Evolutionary conservation across 192 early-diverging fungal genomes (phyloP).

Genomic region (Backusella westeae): DNA sequence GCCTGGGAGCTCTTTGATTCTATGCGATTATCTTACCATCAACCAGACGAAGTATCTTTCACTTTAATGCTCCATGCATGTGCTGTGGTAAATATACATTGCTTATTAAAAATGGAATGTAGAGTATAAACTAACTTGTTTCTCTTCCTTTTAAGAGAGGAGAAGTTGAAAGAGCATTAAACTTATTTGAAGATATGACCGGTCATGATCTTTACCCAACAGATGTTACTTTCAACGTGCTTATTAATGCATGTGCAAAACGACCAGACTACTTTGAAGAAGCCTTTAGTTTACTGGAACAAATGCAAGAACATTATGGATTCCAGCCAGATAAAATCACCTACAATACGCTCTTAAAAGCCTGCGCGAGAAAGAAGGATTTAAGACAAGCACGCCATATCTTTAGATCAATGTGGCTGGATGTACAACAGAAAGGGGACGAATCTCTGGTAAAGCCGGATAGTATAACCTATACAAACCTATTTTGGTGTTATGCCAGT

Average conservation of each 20-base stretch:
- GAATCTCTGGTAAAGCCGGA: slow-evolving; percentile 49
- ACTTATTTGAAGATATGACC: slow-evolving; percentile 89
- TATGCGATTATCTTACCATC: slow-evolving; percentile 72
- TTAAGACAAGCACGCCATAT: slow-evolving; percentile 65
- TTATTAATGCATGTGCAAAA: slow-evolving; percentile 81
- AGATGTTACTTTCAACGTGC: slow-evolving; percentile 82
- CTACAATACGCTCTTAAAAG: slow-evolving; percentile 80
- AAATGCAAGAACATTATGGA: slow-evolving; percentile 81
- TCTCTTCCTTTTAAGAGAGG: slow-evolving; percentile 35
- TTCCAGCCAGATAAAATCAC: slow-evolving; percentile 77
- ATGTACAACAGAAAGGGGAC: slow-evolving; percentile 37
- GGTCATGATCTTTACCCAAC: slow-evolving; percentile 66
- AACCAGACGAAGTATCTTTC: slow-evolving; percentile 79
- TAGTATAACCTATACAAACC: slow-evolving; percentile 60
- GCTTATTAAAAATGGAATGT: neutral
- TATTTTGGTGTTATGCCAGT: slow-evolving; percentile 67
- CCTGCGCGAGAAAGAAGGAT: slow-evolving; percentile 72
- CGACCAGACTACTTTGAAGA: slow-evolving; percentile 84
- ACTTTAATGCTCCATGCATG: slow-evolving; percentile 93
- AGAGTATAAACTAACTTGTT: neutral
- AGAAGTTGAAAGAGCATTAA: slow-evolving; percentile 88
- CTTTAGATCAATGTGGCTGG: slow-evolving; percentile 56
- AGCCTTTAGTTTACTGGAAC: slow-evolving; percentile 73
- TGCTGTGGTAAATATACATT: slow-evolving; percentile 49
- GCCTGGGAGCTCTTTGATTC: slow-evolving; percentile 93